phyloP scores from a whole-genome alignment of 2,329 filamentous ascomycete species.

The Pochonia chlamydosporia region DNA sequence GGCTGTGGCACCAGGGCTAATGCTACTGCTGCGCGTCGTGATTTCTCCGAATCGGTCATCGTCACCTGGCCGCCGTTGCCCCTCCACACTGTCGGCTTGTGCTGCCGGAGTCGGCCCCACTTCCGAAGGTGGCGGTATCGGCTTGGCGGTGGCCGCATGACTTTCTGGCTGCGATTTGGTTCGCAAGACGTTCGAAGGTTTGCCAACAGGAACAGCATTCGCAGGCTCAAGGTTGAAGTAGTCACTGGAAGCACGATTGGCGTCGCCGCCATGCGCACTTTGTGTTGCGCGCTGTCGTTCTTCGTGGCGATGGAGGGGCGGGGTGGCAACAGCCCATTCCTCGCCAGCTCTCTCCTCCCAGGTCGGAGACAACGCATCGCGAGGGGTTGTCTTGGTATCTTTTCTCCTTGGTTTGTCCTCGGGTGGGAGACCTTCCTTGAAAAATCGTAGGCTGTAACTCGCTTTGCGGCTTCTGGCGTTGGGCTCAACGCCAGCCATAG shows the following conservation, averaged over 20 bases:
- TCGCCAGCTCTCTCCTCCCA: constrained; percentile 23
- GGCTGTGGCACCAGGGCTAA: not conserved
- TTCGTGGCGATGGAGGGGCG: not conserved
- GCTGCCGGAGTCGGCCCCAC: constrained; percentile 19
- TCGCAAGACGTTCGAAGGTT: constrained; percentile 11
- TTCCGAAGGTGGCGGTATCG: constrained; percentile 13
- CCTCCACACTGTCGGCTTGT: constrained; percentile 21
- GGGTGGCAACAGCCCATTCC: not conserved
- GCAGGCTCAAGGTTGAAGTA: constrained; percentile 14
- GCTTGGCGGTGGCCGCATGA: constrained; percentile 15
- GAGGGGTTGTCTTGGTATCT: constrained; percentile 32
- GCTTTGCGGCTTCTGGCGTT: constrained; percentile 62
- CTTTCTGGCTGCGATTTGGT: constrained; percentile 12
- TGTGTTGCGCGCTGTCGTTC: not conserved
- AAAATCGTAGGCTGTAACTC: constrained; percentile 61
- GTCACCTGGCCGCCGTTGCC: constrained; percentile 31
- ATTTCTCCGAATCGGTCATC: constrained; percentile 32
- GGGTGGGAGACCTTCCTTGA: constrained; percentile 57
- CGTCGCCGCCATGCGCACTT: constrained; percentile 1
- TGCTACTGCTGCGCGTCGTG: constrained; percentile 16
- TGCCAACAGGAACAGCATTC: constrained; percentile 3
- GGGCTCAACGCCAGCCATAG: constrained; percentile 54
- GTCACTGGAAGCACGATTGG: constrained; percentile 3
- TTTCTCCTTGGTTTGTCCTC: constrained; percentile 52
- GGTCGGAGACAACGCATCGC: constrained; percentile 35